Evolutionary conservation across 495 filamentous ascomycete genomes (phyloP), one percentile per base, ranked within the genome.

Genomic region (Annulohypoxylon nitens): DNA sequence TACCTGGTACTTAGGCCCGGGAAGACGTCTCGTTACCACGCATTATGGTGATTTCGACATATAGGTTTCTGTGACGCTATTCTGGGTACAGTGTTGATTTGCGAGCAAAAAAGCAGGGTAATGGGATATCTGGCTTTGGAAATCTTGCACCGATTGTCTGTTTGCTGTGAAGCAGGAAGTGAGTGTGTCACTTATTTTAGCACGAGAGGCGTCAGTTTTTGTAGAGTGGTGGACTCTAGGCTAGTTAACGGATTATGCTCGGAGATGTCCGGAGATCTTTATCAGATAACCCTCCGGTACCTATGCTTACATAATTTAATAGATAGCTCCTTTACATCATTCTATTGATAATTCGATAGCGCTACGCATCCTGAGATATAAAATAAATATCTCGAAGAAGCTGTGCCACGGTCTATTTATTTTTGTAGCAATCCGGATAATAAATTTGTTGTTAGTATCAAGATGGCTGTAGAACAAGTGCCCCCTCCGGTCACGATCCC

Each of bases 401-500:
- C 14, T 11, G 14, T 45, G 37, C 20, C 16, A 47, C 18, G 12
- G 1, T 16, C 34, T 0, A 54, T 30, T 54, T 11, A 30, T 54
- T 33, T 11, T 33, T 1, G n/a, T 2, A 54, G 12, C 7, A 33
- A 3, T 11, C 12, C 4, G 14, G 10, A 54, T 4, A 1, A 12
- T 3, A 4, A 14, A 34, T 0, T 11, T 4, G 1, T n/a, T 12
- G 2, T 0, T 30, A n/a, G 11, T 0, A 43, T 23, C 4, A 63
- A 54, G 7, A 74, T 74, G 71, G 23, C 50, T 30, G 37, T 63
- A n/a, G 36, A 59, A 10, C 12, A 59, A n/a, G 23, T 10, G 25
- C 9, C 16, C 43, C 30, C 16, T 34, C 30, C 43, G 6, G 36
- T 74, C 12, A 63, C 61, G 16, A 75, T 78, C 37, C 76, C 76